Evolutionary conservation across 2,329 filamentous ascomycete genomes (phyloP), one percentile per base, ranked within the genome.

Genomic region (Escovopsis sp.): DNA sequence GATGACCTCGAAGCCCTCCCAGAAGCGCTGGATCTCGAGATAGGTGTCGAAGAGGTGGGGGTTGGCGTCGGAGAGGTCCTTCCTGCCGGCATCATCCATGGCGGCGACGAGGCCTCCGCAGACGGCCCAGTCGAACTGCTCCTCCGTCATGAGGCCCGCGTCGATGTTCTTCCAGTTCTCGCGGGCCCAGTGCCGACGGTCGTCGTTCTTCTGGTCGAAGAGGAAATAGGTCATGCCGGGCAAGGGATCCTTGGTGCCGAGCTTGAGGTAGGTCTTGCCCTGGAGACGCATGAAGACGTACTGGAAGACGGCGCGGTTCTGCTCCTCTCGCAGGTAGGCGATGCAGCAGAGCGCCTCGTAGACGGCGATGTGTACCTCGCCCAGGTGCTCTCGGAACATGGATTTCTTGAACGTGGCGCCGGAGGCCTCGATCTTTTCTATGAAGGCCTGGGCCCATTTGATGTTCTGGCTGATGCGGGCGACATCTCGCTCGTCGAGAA

Each of bases 341-440:
- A 86, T 74, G 54, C 81, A 93, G 53, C 86, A 93, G 35, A 96
- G 62, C 0, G 81, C 79, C 54, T 96, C 88, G 48, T 92, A 94
- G 21, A 96, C 72, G 10, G 84, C 79, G 39, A 90, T 71, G 34
- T 92, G 70, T 6, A 83, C 74, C 19, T 71, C 62, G 2, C 68
- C 60, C 19, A 70, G 58, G 6, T 66, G 53, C 15, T 60, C 57
- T 11, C 62, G 63, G 27, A 71, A 57, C 35, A 62, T 60, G 0
- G 57, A 48, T 28, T 65, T 63, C 32, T 60, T 62, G 51, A 70
- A 70, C 3, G 52, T 50, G 2, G 57, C 58, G 16, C 67, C 61
- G 8, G 57, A 52, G 27, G 58, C 54, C 35, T 70, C 64, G 4
- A 70, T 66, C 35, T 63, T 65, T 19, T 61, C 56, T n/a, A 77